phyloP scores from a whole-genome alignment of 495 filamentous ascomycete species.

The Talaromyces stipitatus region DNA sequence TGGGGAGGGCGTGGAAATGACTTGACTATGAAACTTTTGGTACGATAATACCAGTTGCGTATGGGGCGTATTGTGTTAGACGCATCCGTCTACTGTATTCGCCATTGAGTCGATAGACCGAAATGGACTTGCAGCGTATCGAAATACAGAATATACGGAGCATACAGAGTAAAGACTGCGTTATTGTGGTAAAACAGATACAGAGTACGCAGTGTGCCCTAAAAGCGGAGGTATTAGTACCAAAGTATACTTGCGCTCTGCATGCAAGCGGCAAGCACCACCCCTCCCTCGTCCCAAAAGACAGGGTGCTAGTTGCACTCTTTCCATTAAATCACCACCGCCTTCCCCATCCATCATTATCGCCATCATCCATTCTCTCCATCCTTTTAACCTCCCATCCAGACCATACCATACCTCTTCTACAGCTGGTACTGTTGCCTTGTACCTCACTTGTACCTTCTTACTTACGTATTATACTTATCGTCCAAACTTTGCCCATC shows the following conservation, averaged over 20 bases:
- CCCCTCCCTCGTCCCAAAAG: not conserved
- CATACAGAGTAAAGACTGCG: not conserved
- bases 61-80: too few species aligned
- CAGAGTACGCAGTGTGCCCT: not conserved
- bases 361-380: not conserved
- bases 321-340: not conserved
- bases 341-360: not conserved
- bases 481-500: not conserved
- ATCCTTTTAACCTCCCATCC: constrained; percentile 9
- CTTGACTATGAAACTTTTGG: too few species aligned
- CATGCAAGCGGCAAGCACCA: constrained; percentile 1
- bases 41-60: too few species aligned
- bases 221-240: not conserved
- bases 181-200: not conserved
- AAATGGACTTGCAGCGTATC: too few species aligned
- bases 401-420: constrained; percentile 6
- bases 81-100: too few species aligned
- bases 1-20: too few species aligned
- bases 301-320: not conserved
- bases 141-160: not conserved
- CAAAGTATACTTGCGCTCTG: not conserved
- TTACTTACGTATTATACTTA: constrained; percentile 1
- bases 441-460: not conserved
- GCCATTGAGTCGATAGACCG: too few species aligned
- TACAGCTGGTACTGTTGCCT: not conserved